These are phyloP conservation scores for Pilaira anomala DNA, from an alignment of 192 early-diverging fungal genomes.

Conservation along the genomic window DNA sequence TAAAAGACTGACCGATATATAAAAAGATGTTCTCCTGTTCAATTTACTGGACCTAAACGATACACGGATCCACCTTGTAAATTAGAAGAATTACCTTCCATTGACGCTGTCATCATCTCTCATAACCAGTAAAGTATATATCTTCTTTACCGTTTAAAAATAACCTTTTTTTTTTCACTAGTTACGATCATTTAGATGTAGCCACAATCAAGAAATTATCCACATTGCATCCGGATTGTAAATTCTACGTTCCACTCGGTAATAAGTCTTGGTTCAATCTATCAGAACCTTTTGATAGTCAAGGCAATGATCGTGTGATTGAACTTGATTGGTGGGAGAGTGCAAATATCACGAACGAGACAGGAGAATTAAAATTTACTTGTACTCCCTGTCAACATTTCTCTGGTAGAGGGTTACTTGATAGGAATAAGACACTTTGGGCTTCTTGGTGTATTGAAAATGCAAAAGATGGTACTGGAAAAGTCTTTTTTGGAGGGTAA, in stretches of 20 bases:
- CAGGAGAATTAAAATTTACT: slow-evolving; percentile 28
- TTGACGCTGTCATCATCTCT: slow-evolving; percentile 74
- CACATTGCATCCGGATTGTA: slow-evolving; percentile 41
- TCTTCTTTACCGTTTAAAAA: neutral
- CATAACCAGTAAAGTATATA: slow-evolving; percentile 66
- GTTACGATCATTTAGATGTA: slow-evolving; percentile 81
- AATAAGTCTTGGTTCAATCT: slow-evolving; percentile 63
- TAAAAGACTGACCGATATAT: too few relatives aligned
- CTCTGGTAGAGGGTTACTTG: slow-evolving; percentile 56
- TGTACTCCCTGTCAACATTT: slow-evolving; percentile 79
- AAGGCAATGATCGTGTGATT: slow-evolving; percentile 11
- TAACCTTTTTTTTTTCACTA: neutral
- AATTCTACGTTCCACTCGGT: slow-evolving; percentile 77
- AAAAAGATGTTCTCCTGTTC: slow-evolving; percentile 64
- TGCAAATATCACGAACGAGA: neutral
- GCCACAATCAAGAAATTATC: slow-evolving; percentile 57
- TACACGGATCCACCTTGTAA: slow-evolving; percentile 61
- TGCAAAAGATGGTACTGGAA: slow-evolving; percentile 33
- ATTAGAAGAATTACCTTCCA: slow-evolving; percentile 59
- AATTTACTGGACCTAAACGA: slow-evolving; percentile 66
- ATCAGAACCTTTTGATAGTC: neutral
- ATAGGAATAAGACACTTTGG: slow-evolving; percentile 79
- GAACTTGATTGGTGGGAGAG: slow-evolving; percentile 21
- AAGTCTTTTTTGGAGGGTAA: slow-evolving; percentile 63
- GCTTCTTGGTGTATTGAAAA: slow-evolving; percentile 63